Percentiles rank a stretch among this genome's conserved stretches.
phyloP scores from a whole-genome alignment of 1,139 yeast genomes.

The Blastobotrys indianensis region DNA sequence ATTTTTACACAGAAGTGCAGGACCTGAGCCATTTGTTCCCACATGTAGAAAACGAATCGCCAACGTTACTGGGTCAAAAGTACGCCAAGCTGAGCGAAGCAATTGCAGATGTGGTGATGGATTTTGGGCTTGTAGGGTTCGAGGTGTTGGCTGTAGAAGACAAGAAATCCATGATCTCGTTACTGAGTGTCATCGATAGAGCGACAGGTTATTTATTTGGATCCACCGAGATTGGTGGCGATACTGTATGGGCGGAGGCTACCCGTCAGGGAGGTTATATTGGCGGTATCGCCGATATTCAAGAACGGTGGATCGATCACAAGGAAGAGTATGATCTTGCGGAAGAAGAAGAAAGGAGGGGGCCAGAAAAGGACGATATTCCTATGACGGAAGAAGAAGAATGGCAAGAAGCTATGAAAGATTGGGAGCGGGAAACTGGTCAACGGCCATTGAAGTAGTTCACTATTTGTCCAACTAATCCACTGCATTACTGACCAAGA shows the following conservation, averaged over 20 bases:
- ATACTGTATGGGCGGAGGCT: constrained; percentile 93
- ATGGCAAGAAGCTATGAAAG: constrained; percentile 60
- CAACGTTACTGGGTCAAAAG: constrained; percentile 51
- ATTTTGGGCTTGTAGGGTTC: constrained; percentile 79
- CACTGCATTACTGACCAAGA: not conserved
- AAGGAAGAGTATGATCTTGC: constrained; percentile 66
- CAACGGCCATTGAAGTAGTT: constrained; percentile 8
- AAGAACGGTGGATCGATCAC: constrained; percentile 92
- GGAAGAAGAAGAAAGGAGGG: constrained; percentile 48
- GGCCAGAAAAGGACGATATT: constrained; percentile 16
- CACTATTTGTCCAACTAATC: not conserved
- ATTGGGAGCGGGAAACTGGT: constrained; percentile 47
- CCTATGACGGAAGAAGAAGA: constrained; percentile 54
- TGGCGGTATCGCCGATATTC: constrained; percentile 62
- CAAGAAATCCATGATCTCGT: constrained; percentile 80
- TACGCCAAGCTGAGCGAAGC: constrained; percentile 69
- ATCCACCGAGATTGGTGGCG: constrained; percentile 88
- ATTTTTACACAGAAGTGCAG: constrained; percentile 88
- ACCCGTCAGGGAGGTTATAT: constrained; percentile 65
- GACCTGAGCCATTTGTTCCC: constrained; percentile 69
- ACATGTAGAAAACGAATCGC: constrained; percentile 61
- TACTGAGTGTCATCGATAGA: constrained; percentile 73
- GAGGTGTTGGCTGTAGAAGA: constrained; percentile 90
- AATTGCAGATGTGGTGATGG: constrained; percentile 78
- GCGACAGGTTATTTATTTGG: constrained; percentile 95